A percentile compares a stretch with the other conserved stretches of the same genome.
Evolutionary conservation across 2,329 filamentous ascomycete species (phyloP).

Genomic region (Monilinia fructicola): DNA sequence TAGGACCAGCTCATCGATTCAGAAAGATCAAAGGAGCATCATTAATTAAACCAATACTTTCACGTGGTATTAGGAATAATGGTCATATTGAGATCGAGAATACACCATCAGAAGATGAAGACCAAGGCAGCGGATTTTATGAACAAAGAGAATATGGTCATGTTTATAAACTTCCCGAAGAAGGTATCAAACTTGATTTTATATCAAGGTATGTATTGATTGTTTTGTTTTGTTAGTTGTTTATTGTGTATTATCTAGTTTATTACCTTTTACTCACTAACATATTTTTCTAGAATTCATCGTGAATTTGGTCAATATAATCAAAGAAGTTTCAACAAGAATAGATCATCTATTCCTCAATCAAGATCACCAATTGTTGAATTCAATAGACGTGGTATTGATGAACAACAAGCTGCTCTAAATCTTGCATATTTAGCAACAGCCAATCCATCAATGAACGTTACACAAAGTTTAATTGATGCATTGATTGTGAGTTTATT

Average conservation of each 20-base stretch:
- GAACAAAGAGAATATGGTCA: slow-evolving; percentile 62
- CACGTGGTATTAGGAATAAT: slow-evolving; percentile 68
- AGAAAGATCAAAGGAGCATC: slow-evolving; percentile 59
- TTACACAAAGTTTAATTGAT: slow-evolving; percentile 52
- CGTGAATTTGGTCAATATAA: slow-evolving; percentile 26
- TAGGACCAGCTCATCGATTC: slow-evolving; percentile 61
- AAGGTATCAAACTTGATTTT: slow-evolving; percentile 70
- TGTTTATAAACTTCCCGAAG: slow-evolving; percentile 62
- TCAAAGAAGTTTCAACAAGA: slow-evolving; percentile 17
- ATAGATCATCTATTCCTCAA: slow-evolving; percentile 25
- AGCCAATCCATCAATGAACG: slow-evolving; percentile 47
- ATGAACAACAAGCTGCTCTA: slow-evolving; percentile 66
- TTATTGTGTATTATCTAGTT: no score
- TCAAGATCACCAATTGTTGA: slow-evolving; percentile 12
- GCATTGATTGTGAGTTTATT: slow-evolving; percentile 59
- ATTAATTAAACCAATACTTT: slow-evolving; percentile 52
- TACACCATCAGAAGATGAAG: slow-evolving; percentile 52
- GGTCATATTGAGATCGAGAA: slow-evolving; percentile 71
- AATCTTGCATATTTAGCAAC: slow-evolving; percentile 59
- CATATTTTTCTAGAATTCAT: slow-evolving; percentile 23
- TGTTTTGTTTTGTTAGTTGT: no score
- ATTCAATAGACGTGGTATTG: slow-evolving; percentile 42
- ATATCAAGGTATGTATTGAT: slow-evolving; percentile 56
- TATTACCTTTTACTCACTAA: background rate
- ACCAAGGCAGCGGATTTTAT: slow-evolving; percentile 52